These are phyloP conservation scores for Trifolium fragiferum DNA, from an alignment of 306 rosid species.

Conservation along the genomic window DNA sequence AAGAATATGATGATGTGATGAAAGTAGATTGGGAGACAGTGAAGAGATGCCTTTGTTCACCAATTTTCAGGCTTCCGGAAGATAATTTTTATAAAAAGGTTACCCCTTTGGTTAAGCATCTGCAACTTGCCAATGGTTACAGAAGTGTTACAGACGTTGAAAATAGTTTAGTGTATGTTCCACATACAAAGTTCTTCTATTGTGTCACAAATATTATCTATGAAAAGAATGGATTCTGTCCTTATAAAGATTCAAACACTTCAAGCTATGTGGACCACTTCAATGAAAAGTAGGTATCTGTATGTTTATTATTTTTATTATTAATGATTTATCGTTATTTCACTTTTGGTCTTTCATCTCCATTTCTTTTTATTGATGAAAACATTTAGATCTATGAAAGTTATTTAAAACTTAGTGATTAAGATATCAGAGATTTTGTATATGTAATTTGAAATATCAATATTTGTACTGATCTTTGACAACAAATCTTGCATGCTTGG, in stretches of 20 bases:
- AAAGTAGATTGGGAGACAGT: constrained; percentile 78
- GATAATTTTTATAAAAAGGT: constrained; percentile 31
- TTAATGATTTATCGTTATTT: constrained; percentile 24
- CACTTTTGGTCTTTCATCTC: constrained; percentile 36
- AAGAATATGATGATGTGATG: constrained; percentile 46
- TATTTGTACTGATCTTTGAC: constrained; percentile 22
- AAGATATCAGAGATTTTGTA: constrained; percentile 16
- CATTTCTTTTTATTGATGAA: constrained; percentile 34
- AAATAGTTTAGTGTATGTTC: constrained; percentile 80
- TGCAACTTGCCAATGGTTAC: constrained; percentile 75
- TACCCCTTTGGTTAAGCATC: constrained; percentile 36
- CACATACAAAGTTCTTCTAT: constrained; percentile 60
- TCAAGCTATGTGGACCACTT: constrained; percentile 59
- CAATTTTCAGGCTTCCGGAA: constrained; percentile 65
- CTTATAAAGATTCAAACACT: constrained; percentile 47
- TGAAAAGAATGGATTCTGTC: constrained; percentile 68
- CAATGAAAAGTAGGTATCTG: constrained; percentile 57
- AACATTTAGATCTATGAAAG: constrained; percentile 1
- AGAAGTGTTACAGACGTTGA: constrained; percentile 60
- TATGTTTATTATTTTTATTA: neutral
- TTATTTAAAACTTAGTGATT: constrained; percentile 15
- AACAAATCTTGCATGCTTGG: constrained; percentile 37
- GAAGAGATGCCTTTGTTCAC: constrained; percentile 76
- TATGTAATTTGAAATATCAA: constrained; percentile 29
- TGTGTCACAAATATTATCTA: constrained; percentile 56